Conservation (phyloP, 306 rosid genomes). For the Prunus davidiana region DNA sequence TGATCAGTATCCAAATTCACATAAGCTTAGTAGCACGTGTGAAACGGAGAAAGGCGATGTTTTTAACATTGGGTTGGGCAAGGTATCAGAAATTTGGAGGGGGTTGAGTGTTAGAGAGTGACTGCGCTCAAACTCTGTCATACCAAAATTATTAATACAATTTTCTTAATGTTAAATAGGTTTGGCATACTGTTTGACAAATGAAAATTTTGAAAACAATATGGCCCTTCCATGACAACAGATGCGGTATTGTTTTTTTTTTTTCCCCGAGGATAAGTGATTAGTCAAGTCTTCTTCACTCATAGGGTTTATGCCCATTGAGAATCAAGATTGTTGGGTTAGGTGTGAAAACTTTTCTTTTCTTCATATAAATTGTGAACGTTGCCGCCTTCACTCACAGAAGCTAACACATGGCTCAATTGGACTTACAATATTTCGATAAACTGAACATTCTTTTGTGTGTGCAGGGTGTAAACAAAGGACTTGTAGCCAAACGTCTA, state of each 20-base stretch:
- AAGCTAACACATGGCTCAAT: background rate
- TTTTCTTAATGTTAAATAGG: too few species aligned
- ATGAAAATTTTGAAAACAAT: background rate
- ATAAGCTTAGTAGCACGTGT: background rate
- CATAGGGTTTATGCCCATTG: background rate
- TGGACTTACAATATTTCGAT: background rate
- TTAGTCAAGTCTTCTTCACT: background rate
- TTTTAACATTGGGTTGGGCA: background rate
- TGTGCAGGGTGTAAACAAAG: slow-evolving; percentile 69
- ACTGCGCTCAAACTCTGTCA: background rate
- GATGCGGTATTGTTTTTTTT: background rate
- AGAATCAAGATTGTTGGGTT: background rate
- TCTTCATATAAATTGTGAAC: background rate
- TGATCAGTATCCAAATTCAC: background rate
- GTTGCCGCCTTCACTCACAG: too few species aligned
- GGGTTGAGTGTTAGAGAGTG: background rate
- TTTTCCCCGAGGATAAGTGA: background rate
- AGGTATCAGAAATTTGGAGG: background rate
- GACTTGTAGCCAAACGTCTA: slow-evolving; percentile 59
- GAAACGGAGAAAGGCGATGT: background rate
- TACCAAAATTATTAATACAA: background rate
- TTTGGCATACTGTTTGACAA: background rate
- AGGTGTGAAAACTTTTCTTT: background rate
- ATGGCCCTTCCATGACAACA: background rate
- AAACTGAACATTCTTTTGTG: background rate